These are phyloP conservation scores for Apiospora aurea DNA, from an alignment of 2,329 filamentous ascomycete genomes.

Conservation along the genomic window DNA sequence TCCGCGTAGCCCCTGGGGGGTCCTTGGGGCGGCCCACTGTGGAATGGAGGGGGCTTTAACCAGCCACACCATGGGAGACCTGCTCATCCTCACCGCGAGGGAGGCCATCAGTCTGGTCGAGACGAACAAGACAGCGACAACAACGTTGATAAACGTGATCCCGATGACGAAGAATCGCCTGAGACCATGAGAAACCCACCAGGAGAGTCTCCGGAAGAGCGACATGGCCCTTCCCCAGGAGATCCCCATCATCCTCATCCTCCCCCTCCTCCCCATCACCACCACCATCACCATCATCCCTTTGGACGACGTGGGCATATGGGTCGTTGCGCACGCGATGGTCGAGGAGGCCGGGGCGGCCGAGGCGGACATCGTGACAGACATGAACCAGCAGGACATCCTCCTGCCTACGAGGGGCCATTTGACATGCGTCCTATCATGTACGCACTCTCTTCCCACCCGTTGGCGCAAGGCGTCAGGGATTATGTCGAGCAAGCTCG, in stretches of 20 bases:
- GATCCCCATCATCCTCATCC: conserved; percentile 29
- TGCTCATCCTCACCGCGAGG: conserved; percentile 36
- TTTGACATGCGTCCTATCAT: conserved; percentile 51
- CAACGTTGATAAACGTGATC: conserved; percentile 35
- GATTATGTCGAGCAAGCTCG: conserved; percentile 45
- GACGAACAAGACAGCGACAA: conserved; percentile 24
- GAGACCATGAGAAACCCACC: conserved; percentile 39
- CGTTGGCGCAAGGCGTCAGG: conserved; percentile 50
- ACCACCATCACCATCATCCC: conserved; percentile 33
- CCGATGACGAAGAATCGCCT: conserved; percentile 45
- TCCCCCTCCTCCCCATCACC: conserved; percentile 29
- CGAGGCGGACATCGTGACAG: conserved; percentile 32
- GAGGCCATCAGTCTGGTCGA: conserved; percentile 37
- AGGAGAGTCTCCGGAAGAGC: neutral
- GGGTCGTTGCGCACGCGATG: conserved; percentile 30
- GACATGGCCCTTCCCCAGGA: neutral
- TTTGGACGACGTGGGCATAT: conserved; percentile 28
- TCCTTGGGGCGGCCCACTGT: conserved; percentile 28
- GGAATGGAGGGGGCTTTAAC: conserved; percentile 30
- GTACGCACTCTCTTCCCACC: conserved; percentile 49
- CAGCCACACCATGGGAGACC: conserved; percentile 29
- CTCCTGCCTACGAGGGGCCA: conserved; percentile 35
- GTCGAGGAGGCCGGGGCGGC: conserved; percentile 33
- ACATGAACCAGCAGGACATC: conserved; percentile 30
- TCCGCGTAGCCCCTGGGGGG: conserved; percentile 23